Base-by-base conservation (phyloP, 768 basidiomycete species). In the Russula sp. region DNA sequence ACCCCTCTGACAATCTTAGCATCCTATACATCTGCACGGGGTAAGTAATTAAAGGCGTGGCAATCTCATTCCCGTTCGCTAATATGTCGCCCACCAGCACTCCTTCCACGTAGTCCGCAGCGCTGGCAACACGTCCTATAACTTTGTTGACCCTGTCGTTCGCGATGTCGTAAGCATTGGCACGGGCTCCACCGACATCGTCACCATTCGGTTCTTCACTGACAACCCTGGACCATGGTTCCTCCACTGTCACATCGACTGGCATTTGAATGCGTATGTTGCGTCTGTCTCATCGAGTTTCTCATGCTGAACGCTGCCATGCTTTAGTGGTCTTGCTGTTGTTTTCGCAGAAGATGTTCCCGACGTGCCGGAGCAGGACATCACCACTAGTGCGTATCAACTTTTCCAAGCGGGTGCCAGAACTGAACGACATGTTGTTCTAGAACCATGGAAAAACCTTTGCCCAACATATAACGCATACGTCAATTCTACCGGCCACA, bases 141-240 rank as follows among this genome's bases (percentile, higher is more conserved):
- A 71, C 63, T 65, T 56, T 0, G 59, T 44, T 18, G 79, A 82
- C 70, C 81, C 81, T 0, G 73, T 77, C 58, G 70, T 77, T 56
- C 71, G 81, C 55, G 82, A 83, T 67, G 79, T 78, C 6, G 75
- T 80, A 32, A 66, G 62, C 52, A 69, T 66, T 31, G 70, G 70
- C 4, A 61, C 40, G 3, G 20, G 55, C 35, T 0, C 35, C 0
- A 42, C 16, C n/a, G 67, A 68, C 34, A 27, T 52, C 6, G 64
- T 70, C 9, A 63, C 65, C 20, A 69, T 75, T 53, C 68, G 74
- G 9, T 73, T 74, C 59, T 51, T 67, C 14, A 74, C 72, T 14
- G 72, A 74, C 61, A 72, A 72, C 42, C 68, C 73, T 10, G 73
- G 73, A 14, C 68, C 68, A 47, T 71, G 68, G 71, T 67, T 70